Conservation (phyloP, 2,329 filamentous ascomycete species). For the Cordyceps fumosorosea region DNA sequence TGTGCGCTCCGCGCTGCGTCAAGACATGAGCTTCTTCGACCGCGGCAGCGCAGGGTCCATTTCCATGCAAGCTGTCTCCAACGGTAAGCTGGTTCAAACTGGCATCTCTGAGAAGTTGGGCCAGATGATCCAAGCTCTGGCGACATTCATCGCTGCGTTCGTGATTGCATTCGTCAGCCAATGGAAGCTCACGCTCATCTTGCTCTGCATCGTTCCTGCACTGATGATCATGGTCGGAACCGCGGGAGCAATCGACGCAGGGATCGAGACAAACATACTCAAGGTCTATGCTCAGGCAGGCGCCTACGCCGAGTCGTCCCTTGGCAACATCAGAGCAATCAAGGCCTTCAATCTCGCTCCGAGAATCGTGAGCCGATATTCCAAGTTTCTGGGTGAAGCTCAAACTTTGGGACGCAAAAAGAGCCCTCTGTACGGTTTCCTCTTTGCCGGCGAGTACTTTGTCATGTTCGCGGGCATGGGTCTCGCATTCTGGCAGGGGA, state of each 20-base stretch:
- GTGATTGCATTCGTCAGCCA: conserved; percentile 33
- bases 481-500: conserved; percentile 40
- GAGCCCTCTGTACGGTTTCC: conserved; percentile 26
- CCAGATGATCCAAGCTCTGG: conserved; percentile 31
- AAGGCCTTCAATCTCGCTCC: conserved; percentile 26
- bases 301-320: conserved; percentile 30
- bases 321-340: conserved; percentile 14
- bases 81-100: conserved; percentile 34
- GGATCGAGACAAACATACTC: conserved; percentile 28
- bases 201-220: conserved; percentile 24
- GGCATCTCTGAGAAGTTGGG: conserved; percentile 36
- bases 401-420: conserved; percentile 32
- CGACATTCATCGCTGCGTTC: conserved; percentile 33
- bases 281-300: conserved; percentile 28
- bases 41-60: conserved; percentile 27
- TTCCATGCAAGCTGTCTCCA: conserved; percentile 39
- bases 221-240: conserved; percentile 26
- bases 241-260: conserved; percentile 21
- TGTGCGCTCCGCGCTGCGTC: conserved; percentile 41
- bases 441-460: conserved; percentile 34
- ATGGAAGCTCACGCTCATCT: conserved; percentile 39
- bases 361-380: conserved; percentile 32
- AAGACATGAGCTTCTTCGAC: conserved; percentile 46
- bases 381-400: conserved; percentile 30
- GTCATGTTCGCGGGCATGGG: conserved; percentile 37